Conservation (phyloP, 2,329 filamentous ascomycete genomes). For the Aspergillus sp. region DNA sequence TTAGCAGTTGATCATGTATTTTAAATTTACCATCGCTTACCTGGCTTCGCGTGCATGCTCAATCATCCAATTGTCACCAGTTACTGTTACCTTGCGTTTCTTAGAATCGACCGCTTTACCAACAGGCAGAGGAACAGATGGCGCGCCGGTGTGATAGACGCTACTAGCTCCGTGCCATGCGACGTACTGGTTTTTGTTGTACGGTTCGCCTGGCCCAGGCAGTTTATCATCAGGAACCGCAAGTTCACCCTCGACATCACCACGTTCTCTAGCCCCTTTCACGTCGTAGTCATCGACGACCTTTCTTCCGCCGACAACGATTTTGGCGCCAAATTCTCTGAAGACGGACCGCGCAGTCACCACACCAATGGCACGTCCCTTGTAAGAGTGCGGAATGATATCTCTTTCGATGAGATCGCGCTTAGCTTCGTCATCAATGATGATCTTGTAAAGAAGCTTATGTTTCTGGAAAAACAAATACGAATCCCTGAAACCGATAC, state of each 20-base stretch:
- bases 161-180: conserved; percentile 96
- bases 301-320: conserved; percentile 83
- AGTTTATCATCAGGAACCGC: conserved; percentile 85
- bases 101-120: conserved; percentile 73
- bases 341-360: conserved; percentile 96
- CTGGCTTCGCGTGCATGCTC: conserved; percentile 89
- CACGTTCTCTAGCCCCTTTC: conserved; percentile 66
- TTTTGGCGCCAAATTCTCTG: conserved; percentile 89
- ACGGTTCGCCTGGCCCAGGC: conserved; percentile 71
- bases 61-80: conserved; percentile 92
- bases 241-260: conserved; percentile 79
- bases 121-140: conserved; percentile 68
- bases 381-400: conserved; percentile 97
- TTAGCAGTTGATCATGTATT: conserved; percentile 5
- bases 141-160: conserved; percentile 82
- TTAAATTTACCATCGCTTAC: conserved; percentile 46
- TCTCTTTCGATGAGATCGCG: conserved; percentile 91
- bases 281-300: conserved; percentile 89
- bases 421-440: conserved; percentile 96
- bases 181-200: conserved; percentile 98
- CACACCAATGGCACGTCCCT: conserved; percentile 93
- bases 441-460: conserved; percentile 93
- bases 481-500: conserved; percentile 94
- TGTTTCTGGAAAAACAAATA: conserved; percentile 99
- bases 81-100: conserved; percentile 81